Conservation (phyloP, 345 rosid species). For the Pelargonium nanum region DNA sequence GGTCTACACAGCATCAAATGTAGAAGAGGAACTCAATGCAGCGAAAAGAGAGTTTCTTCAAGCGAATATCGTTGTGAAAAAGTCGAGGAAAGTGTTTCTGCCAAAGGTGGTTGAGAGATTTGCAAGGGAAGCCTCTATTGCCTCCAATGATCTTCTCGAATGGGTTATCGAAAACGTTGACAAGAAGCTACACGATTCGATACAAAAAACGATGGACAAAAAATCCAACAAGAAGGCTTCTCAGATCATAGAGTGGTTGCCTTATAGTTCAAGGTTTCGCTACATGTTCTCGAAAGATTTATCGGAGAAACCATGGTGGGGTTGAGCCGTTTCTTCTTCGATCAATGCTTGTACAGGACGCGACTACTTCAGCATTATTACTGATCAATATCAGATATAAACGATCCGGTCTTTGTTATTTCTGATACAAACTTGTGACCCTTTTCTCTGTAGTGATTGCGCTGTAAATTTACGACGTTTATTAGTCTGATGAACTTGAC, state of each 20-base stretch:
- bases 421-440: not conserved
- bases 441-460: not conserved
- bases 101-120: conserved; percentile 65
- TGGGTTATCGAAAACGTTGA: conserved; percentile 54
- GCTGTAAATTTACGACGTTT: too few relatives aligned
- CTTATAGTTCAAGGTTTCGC: conserved; percentile 63
- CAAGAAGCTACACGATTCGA: conserved; percentile 45
- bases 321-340: conserved; percentile 10
- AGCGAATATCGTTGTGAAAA: conserved; percentile 43
- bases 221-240: conserved; percentile 45
- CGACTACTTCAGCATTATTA: conserved; percentile 5
- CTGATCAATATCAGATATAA: too few relatives aligned
- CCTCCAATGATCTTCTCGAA: conserved; percentile 44
- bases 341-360: conserved; percentile 8
- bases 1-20: conserved; percentile 51
- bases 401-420: not conserved
- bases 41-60: conserved; percentile 66
- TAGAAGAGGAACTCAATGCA: conserved; percentile 53
- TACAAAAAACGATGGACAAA: conserved; percentile 40
- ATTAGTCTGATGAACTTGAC: too few relatives aligned
- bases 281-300: conserved; percentile 64
- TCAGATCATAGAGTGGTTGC: conserved; percentile 60
- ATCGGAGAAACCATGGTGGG: conserved; percentile 51
- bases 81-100: conserved; percentile 53
- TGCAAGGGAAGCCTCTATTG: conserved; percentile 52